phyloP scores from a whole-genome alignment of 805 yeast genomes.

The Cyberlindnera americana region DNA sequence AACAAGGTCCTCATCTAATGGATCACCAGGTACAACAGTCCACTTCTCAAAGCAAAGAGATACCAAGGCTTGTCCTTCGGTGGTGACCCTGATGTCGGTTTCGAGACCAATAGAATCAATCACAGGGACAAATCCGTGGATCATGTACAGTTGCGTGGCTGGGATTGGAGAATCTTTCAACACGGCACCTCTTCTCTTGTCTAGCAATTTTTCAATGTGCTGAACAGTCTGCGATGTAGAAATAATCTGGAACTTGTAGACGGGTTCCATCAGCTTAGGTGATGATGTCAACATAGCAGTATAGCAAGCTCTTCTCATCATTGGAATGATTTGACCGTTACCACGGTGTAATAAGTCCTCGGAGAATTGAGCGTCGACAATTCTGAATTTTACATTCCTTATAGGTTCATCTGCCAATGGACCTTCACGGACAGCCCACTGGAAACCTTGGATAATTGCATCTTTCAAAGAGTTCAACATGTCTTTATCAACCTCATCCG shows the following conservation, averaged over 20 bases:
- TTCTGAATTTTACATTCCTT: slow-evolving; percentile 62
- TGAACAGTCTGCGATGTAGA: slow-evolving; percentile 48
- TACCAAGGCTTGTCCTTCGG: slow-evolving; percentile 77
- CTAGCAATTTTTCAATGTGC: slow-evolving; percentile 48
- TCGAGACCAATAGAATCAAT: slow-evolving; percentile 90
- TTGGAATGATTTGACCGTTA: slow-evolving; percentile 73
- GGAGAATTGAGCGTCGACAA: slow-evolving; percentile 58
- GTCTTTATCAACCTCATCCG: slow-evolving; percentile 63
- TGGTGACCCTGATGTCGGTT: slow-evolving; percentile 72
- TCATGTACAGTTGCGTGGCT: slow-evolving; percentile 64
- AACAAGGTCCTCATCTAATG: slow-evolving; percentile 61
- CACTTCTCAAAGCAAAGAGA: slow-evolving; percentile 65
- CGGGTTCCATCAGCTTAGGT: slow-evolving; percentile 82
- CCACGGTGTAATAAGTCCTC: slow-evolving; percentile 45
- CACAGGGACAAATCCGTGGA: slow-evolving; percentile 72
- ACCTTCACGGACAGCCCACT: slow-evolving; percentile 81
- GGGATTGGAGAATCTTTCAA: slow-evolving; percentile 50
- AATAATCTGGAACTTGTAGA: slow-evolving; percentile 56
- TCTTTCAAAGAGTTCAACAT: slow-evolving; percentile 44
- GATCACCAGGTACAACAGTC: slow-evolving; percentile 88
- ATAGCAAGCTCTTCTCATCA: slow-evolving; percentile 80
- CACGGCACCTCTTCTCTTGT: slow-evolving; percentile 67
- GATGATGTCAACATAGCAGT: slow-evolving; percentile 73
- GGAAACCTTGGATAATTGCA: slow-evolving; percentile 70
- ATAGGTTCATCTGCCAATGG: slow-evolving; percentile 90